These are phyloP conservation scores for Corinectria fuckeliana DNA, from an alignment of 2,329 filamentous ascomycete species.

Conservation along the genomic window DNA sequence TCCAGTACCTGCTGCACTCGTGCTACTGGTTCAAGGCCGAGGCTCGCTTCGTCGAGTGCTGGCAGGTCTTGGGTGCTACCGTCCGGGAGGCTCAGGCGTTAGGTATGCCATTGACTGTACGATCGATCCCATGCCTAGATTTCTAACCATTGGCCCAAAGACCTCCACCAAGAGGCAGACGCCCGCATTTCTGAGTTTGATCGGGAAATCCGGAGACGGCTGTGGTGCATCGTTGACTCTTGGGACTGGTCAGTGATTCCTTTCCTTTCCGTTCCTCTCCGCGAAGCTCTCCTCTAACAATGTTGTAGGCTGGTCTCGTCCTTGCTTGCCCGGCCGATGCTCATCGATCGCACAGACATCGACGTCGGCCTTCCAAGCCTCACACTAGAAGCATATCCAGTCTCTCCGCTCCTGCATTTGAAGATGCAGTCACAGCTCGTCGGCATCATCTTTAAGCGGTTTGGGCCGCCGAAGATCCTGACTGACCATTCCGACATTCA, in stretches of 20 bases:
- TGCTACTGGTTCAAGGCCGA: slow-evolving; percentile 49
- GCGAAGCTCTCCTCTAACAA: neutral
- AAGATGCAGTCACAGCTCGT: slow-evolving; percentile 46
- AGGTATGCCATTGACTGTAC: slow-evolving; percentile 26
- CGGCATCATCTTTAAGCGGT: slow-evolving; percentile 38
- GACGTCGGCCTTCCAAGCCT: slow-evolving; percentile 43
- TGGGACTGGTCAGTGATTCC: slow-evolving; percentile 46
- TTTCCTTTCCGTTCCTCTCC: too few relatives aligned
- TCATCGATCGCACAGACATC: slow-evolving; percentile 45
- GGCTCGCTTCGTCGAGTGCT: slow-evolving; percentile 45
- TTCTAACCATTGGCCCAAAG: slow-evolving; percentile 26
- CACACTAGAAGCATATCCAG: slow-evolving; percentile 40
- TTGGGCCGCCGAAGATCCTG: slow-evolving; percentile 41
- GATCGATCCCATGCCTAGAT: neutral
- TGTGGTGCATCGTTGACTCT: slow-evolving; percentile 47
- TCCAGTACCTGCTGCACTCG: slow-evolving; percentile 47
- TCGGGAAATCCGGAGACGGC: slow-evolving; percentile 44
- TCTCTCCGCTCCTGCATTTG: slow-evolving; percentile 45
- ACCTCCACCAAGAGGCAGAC: slow-evolving; percentile 39
- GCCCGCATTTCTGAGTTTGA: slow-evolving; percentile 43
- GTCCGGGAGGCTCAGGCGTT: slow-evolving; percentile 47
- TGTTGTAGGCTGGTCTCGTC: slow-evolving; percentile 44
- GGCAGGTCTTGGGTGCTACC: slow-evolving; percentile 45
- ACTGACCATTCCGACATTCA: slow-evolving; percentile 38
- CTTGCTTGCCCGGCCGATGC: slow-evolving; percentile 43